These are phyloP conservation scores for Eutypa lata DNA, from an alignment of 2,329 filamentous ascomycete genomes.

Conservation along the genomic window DNA sequence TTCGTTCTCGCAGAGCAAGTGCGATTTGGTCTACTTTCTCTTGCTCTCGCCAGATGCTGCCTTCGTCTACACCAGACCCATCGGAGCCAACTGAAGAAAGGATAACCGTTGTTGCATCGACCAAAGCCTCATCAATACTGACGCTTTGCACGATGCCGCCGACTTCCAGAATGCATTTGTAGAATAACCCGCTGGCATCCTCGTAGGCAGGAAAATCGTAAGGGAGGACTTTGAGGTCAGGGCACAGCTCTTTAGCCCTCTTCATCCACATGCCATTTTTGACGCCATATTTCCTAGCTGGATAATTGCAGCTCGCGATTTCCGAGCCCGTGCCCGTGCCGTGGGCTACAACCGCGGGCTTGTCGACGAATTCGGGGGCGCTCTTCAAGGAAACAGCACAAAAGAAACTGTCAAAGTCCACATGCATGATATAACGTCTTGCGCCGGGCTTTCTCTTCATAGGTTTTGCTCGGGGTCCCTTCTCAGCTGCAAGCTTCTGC, in stretches of 20 bases:
- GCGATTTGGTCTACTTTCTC: conserved; percentile 73
- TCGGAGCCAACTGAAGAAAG: conserved; percentile 63
- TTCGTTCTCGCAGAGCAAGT: conserved; percentile 59
- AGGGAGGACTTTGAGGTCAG: conserved; percentile 82
- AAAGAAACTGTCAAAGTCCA: conserved; percentile 99
- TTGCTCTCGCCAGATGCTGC: conserved; percentile 73
- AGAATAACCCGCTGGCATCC: conserved; percentile 83
- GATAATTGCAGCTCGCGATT: conserved; percentile 97
- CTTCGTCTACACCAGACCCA: conserved; percentile 63
- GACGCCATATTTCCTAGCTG: conserved; percentile 78
- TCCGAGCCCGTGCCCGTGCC: conserved; percentile 82
- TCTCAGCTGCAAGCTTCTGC: conserved; percentile 75
- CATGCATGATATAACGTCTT: conserved; percentile 83
- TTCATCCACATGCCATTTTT: conserved; percentile 99
- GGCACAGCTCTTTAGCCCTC: conserved; percentile 75
- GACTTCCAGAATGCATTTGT: conserved; percentile 74
- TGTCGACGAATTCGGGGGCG: conserved; percentile 69
- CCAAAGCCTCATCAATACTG: conserved; percentile 89
- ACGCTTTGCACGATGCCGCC: conserved; percentile 91
- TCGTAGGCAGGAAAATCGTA: conserved; percentile 97
- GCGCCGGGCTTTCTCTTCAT: conserved; percentile 56
- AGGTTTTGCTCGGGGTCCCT: conserved; percentile 42
- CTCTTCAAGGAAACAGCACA: conserved; percentile 84
- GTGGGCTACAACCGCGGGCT: conserved; percentile 87
- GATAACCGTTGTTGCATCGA: conserved; percentile 76